Percentiles rank a stretch among this genome's conserved stretches.
Conservation (phyloP, 1,284 basidiomycete genomes). For the Boletus nobilissimus region DNA sequence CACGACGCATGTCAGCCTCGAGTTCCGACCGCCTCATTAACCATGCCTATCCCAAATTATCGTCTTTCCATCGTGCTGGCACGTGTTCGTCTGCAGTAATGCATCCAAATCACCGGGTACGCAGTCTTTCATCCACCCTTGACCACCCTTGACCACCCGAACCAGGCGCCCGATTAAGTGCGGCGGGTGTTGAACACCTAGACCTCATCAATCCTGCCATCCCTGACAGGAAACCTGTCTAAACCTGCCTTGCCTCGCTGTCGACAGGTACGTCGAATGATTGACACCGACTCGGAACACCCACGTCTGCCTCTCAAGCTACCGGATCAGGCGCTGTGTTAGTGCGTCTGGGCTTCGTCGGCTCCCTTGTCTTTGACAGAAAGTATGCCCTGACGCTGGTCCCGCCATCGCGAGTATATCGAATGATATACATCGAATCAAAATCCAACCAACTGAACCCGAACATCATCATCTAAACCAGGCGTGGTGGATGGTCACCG, state of each 20-base stretch:
- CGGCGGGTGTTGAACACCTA: not conserved
- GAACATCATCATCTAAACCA: too few relatives aligned
- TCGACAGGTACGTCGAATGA: not conserved
- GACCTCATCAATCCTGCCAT: not conserved
- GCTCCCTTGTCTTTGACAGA: too few relatives aligned
- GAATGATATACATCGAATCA: too few relatives aligned
- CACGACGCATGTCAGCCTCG: not conserved
- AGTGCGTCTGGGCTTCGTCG: too few relatives aligned
- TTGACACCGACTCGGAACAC: not conserved
- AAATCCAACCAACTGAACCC: too few relatives aligned
- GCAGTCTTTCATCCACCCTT: too few relatives aligned
- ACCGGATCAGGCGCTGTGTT: too few relatives aligned
- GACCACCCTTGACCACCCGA: not conserved
- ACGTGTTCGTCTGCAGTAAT: not conserved
- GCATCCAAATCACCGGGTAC: not conserved
- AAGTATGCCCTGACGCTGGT: too few relatives aligned
- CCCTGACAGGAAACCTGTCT: not conserved
- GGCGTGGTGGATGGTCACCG: too few relatives aligned
- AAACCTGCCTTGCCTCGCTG: not conserved
- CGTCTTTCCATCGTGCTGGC: too few relatives aligned
- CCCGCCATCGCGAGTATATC: too few relatives aligned
- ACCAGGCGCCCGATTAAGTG: not conserved
- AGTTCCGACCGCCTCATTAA: conserved; percentile 5
- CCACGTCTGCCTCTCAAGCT: not conserved
- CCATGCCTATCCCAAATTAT: too few relatives aligned